Evolutionary conservation across 2,329 filamentous ascomycete genomes (phyloP).

Genomic region (Elsinoe necatrix): DNA sequence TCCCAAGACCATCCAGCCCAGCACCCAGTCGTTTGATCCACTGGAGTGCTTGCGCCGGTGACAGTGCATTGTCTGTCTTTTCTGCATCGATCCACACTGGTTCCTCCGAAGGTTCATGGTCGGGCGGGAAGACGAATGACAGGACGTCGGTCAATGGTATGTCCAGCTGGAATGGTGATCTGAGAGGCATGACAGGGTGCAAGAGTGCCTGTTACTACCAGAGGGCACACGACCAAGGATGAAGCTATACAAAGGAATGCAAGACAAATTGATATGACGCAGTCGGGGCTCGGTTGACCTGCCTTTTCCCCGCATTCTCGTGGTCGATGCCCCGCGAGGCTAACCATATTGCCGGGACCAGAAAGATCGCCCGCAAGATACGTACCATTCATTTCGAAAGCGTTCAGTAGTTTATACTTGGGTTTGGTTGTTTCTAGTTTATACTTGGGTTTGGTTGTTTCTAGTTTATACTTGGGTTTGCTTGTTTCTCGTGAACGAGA

Average conservation of each 20-base stretch:
- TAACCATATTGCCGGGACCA: not conserved
- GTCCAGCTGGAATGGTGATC: conserved; percentile 41
- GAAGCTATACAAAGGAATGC: not conserved
- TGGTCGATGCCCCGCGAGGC: not conserved
- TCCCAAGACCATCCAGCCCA: conserved; percentile 40
- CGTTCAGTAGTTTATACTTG: too few relatives aligned
- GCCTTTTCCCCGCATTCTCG: not conserved
- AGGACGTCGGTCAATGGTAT: conserved; percentile 40
- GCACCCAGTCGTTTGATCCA: conserved; percentile 46
- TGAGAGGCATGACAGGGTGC: conserved; percentile 34
- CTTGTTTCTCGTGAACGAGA: too few relatives aligned
- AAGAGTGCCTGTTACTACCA: too few relatives aligned
- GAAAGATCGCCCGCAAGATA: not conserved
- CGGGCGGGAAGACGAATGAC: conserved; percentile 31
- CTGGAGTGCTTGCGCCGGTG: conserved; percentile 40
- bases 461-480: too few relatives aligned
- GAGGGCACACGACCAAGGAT: too few relatives aligned
- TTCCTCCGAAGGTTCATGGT: conserved; percentile 32
- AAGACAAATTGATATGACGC: not conserved
- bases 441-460: too few relatives aligned
- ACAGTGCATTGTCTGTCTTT: conserved; percentile 38
- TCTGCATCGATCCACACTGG: conserved; percentile 49
- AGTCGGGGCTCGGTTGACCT: not conserved
- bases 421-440: too few relatives aligned
- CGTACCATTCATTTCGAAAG: not conserved